Evolutionary conservation across 2,329 filamentous ascomycete genomes (phyloP).

Genomic region (Fusarium sp.): DNA sequence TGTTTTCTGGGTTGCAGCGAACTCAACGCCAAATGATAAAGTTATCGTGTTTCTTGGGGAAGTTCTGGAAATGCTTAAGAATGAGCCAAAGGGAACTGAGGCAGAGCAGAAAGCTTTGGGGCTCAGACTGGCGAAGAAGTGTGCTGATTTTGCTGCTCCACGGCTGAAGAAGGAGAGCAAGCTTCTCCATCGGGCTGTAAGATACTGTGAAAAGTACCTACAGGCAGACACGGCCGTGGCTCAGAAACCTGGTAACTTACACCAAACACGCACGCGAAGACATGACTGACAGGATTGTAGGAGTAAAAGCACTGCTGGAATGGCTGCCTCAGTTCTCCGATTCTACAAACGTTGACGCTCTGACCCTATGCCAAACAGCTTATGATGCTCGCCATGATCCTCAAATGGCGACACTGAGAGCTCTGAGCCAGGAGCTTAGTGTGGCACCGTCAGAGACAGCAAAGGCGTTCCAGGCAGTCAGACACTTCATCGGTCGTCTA

Average conservation of each 20-base stretch:
- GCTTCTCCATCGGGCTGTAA: conserved; percentile 24
- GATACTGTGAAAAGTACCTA: conserved; percentile 29
- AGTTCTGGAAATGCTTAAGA: conserved; percentile 39
- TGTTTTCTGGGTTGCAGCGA: conserved; percentile 60
- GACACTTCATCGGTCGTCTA: conserved; percentile 60
- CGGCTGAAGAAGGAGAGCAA: conserved; percentile 44
- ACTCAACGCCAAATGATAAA: conserved; percentile 44
- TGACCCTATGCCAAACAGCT: conserved; percentile 22
- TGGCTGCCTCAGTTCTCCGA: conserved; percentile 31
- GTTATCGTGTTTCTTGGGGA: conserved; percentile 49
- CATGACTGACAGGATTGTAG: conserved; percentile 12
- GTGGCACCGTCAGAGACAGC: neutral
- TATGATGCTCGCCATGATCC: conserved; percentile 33
- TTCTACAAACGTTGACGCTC: neutral
- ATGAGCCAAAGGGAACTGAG: neutral
- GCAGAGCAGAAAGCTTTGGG: neutral
- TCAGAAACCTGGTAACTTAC: conserved; percentile 14
- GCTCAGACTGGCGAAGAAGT: conserved; percentile 4
- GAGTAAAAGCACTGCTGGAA: neutral
- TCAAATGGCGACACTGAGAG: conserved; percentile 30
- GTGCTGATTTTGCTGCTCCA: conserved; percentile 29
- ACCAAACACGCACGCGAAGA: neutral
- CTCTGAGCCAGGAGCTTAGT: conserved; percentile 18
- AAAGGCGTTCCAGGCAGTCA: conserved; percentile 46
- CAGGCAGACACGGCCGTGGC: neutral